Conservation (phyloP, 306 rosid genomes). For the Gleditsia sinensis region DNA sequence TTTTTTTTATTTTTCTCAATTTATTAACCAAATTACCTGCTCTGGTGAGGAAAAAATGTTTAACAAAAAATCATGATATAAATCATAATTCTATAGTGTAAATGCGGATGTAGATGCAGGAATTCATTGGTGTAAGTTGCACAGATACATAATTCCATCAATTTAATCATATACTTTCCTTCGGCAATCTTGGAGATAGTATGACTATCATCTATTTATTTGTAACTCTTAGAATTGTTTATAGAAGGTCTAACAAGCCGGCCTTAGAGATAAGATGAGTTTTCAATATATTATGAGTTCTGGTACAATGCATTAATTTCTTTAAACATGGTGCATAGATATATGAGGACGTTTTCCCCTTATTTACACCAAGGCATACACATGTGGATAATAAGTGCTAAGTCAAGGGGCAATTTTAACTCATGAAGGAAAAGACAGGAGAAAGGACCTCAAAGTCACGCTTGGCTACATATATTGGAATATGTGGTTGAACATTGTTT, state of each 20-base stretch:
- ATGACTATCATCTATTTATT: neutral
- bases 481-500: slow-evolving; percentile 83
- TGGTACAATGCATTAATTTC: slow-evolving; percentile 20
- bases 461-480: slow-evolving; percentile 84
- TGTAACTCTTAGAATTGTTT: neutral
- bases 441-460: slow-evolving; percentile 87
- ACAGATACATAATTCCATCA: slow-evolving; percentile 2
- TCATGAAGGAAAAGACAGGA: slow-evolving; percentile 34
- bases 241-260: too few relatives aligned
- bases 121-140: slow-evolving; percentile 4
- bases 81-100: slow-evolving; percentile 16
- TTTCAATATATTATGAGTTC: too few relatives aligned
- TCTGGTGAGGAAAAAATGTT: neutral
- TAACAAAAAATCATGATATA: neutral
- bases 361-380: neutral
- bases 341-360: neutral
- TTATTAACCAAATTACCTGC: neutral
- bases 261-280: too few relatives aligned
- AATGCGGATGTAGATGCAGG: slow-evolving; percentile 21
- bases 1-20: too few relatives aligned
- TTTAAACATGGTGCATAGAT: slow-evolving; percentile 1
- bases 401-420: slow-evolving; percentile 14
- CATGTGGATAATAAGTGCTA: slow-evolving; percentile 3
- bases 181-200: slow-evolving; percentile 6
- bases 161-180: neutral